Percentiles rank a stretch among this genome's conserved stretches.
Conservation (phyloP, 2,329 filamentous ascomycete genomes). For the Penicillium sp. region DNA sequence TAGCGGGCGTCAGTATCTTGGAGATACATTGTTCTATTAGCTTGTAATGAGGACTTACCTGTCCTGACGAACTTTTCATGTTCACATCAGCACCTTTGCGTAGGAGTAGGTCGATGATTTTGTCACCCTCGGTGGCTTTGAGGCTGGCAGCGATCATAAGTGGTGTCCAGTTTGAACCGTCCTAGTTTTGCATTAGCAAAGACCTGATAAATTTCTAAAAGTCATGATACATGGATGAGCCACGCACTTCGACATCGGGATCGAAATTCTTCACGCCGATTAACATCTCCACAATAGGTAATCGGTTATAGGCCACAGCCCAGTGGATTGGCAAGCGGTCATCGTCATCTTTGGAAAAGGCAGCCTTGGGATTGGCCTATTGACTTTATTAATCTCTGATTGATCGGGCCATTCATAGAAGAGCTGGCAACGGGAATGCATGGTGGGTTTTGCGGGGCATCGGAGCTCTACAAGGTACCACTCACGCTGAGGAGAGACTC, state of each 20-base stretch:
- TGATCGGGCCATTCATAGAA: background rate
- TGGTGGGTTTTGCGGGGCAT: conserved; percentile 26
- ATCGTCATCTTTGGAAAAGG: conserved; percentile 71
- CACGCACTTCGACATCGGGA: conserved; percentile 65
- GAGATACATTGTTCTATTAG: background rate
- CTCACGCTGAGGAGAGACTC: conserved; percentile 69
- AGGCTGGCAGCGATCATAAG: conserved; percentile 49
- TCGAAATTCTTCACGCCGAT: conserved; percentile 70
- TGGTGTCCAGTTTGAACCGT: conserved; percentile 48
- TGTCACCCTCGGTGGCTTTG: conserved; percentile 43
- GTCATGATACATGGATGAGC: background rate
- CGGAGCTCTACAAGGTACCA: conserved; percentile 5
- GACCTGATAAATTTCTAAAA: background rate
- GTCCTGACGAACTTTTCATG: conserved; percentile 40
- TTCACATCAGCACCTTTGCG: conserved; percentile 46
- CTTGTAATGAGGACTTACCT: conserved; percentile 26
- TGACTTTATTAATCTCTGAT: conserved; percentile 29
- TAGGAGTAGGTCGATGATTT: conserved; percentile 43
- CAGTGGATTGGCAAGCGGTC: conserved; percentile 89
- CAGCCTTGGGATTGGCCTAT: conserved; percentile 73
- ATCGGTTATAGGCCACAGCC: conserved; percentile 78
- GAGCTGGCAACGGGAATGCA: background rate
- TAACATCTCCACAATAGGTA: conserved; percentile 68
- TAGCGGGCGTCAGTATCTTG: conserved; percentile 32
- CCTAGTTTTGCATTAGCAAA: conserved; percentile 25